Evolutionary conservation across 164 flowering plant genomes (phyloP).

Genomic region (Aristolochia californica): DNA sequence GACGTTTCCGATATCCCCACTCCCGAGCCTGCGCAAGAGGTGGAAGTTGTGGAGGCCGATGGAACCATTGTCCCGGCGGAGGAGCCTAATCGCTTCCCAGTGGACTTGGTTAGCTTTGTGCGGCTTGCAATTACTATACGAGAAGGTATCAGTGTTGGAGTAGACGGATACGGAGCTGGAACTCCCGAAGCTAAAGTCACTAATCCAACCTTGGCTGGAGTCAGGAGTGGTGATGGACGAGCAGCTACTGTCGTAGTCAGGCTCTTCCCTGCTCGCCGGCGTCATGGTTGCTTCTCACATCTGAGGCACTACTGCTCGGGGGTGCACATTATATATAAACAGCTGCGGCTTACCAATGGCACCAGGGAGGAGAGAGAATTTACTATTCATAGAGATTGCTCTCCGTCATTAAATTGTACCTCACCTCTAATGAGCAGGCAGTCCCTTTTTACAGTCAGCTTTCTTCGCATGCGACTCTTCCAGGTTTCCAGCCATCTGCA

Average conservation of each 20-base stretch:
- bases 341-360: background rate
- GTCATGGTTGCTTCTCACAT: constrained; percentile 20
- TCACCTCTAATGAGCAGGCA: no score
- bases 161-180: constrained; percentile 46
- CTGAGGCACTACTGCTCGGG: background rate
- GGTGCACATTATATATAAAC: background rate
- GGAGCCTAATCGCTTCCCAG: constrained; percentile 64
- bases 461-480: constrained; percentile 26
- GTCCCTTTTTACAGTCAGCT: constrained; percentile 8
- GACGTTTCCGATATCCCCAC: constrained; percentile 79
- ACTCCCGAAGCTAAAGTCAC: constrained; percentile 53
- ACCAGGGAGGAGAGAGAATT: background rate
- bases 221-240: constrained; percentile 51
- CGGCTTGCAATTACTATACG: constrained; percentile 33
- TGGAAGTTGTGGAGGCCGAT: constrained; percentile 65
- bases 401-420: constrained; percentile 45
- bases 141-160: no score
- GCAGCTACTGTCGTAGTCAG: constrained; percentile 60
- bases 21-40: constrained; percentile 54
- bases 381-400: background rate
- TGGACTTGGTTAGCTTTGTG: constrained; percentile 76
- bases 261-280: constrained; percentile 11
- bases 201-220: constrained; percentile 52
- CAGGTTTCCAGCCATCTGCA: background rate
- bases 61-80: constrained; percentile 23